A percentile compares a stretch with the other conserved stretches of the same genome.
phyloP scores from a whole-genome alignment of 2,329 filamentous ascomycete species.

The Nakataea oryzae region DNA sequence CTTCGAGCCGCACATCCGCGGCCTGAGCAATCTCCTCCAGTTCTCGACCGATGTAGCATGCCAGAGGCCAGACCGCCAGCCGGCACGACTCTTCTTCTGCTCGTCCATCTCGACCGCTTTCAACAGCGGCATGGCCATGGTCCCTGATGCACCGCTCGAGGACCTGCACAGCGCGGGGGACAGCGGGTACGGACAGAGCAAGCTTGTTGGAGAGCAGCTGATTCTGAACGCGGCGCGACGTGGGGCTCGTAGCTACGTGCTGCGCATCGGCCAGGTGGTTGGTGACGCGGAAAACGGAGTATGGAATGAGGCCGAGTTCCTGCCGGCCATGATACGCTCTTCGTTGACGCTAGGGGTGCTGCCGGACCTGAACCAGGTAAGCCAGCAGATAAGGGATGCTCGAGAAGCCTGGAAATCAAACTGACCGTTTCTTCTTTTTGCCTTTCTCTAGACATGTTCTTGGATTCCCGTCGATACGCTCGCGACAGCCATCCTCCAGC shows the following conservation, averaged over 20 bases:
- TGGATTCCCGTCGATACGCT: constrained; percentile 37
- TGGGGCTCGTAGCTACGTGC: too few species aligned
- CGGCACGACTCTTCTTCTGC: constrained; percentile 10
- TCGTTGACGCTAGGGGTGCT: constrained; percentile 30
- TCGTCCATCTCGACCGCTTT: too few species aligned
- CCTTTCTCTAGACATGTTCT: constrained; percentile 18
- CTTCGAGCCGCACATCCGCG: constrained; percentile 32
- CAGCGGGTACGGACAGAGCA: too few species aligned
- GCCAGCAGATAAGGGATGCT: too few species aligned
- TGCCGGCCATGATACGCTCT: constrained; percentile 38
- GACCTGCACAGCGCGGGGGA: too few species aligned
- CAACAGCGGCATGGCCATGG: too few species aligned
- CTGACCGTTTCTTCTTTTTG: too few species aligned
- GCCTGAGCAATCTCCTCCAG: constrained; percentile 27
- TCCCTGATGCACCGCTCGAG: too few species aligned
- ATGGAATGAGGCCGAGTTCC: constrained; percentile 41
- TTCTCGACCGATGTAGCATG: constrained; percentile 14
- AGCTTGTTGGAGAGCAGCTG: too few species aligned
- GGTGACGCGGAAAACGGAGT: constrained; percentile 33
- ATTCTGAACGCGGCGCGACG: too few species aligned
- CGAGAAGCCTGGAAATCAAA: too few species aligned
- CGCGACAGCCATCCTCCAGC: constrained; percentile 26
- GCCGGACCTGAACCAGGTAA: constrained; percentile 26
- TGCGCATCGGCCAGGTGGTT: constrained; percentile 35
- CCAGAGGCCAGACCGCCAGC: constrained; percentile 5